These are phyloP conservation scores for Calonectria naviculata DNA, from an alignment of 2,329 filamentous ascomycete species.

Conservation along the genomic window DNA sequence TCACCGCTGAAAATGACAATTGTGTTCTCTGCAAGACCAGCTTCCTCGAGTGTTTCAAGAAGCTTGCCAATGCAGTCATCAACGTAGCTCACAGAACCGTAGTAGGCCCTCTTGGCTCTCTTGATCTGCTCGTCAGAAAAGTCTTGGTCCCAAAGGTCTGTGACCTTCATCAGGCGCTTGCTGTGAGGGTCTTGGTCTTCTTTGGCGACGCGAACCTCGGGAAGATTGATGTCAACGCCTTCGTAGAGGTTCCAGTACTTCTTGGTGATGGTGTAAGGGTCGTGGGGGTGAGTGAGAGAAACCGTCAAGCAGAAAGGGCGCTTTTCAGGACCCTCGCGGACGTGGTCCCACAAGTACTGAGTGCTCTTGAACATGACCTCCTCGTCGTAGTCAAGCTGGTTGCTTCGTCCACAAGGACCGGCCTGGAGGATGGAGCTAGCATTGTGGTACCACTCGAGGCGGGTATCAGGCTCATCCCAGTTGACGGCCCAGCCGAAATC, in stretches of 20 bases:
- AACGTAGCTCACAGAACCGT: constrained; percentile 92
- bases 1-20: constrained; percentile 94
- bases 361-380: constrained; percentile 93
- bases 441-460: constrained; percentile 97
- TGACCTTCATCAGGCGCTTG: constrained; percentile 85
- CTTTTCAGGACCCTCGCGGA: constrained; percentile 78
- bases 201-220: constrained; percentile 80
- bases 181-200: constrained; percentile 89
- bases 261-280: constrained; percentile 93
- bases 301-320: constrained; percentile 91
- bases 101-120: constrained; percentile 88
- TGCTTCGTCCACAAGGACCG: constrained; percentile 88
- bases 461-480: constrained; percentile 89
- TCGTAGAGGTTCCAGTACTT: constrained; percentile 96
- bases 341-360: constrained; percentile 91
- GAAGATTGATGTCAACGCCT: constrained; percentile 86
- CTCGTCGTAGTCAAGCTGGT: constrained; percentile 96
- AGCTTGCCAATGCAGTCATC: constrained; percentile 92
- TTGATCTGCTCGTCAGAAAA: constrained; percentile 89
- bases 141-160: constrained; percentile 86
- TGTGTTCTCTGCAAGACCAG: constrained; percentile 84
- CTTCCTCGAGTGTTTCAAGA: constrained; percentile 80
- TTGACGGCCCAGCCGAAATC: constrained; percentile 96
- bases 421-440: constrained; percentile 93
- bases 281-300: constrained; percentile 93